Base-by-base conservation (phyloP, 75 land plant genomes). In the Larix kaempferi region DNA sequence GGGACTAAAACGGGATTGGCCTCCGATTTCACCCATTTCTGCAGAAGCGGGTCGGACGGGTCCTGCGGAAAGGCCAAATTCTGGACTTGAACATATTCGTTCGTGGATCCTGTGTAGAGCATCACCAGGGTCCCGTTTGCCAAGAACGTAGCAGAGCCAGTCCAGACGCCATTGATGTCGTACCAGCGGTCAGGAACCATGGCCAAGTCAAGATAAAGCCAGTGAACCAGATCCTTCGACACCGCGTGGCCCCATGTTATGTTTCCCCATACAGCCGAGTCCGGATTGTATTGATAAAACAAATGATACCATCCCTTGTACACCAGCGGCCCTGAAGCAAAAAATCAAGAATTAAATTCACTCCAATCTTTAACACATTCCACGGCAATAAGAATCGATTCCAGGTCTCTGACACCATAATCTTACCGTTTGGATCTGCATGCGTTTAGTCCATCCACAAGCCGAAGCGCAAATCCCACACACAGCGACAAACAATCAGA, bases 171-270 rank as follows among this genome's bases (percentile, higher is more conserved):
- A 39, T 86, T 81, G 56, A 76, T 69, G 81, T 94, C 96, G 71
- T 94, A 94, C 96, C 96, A 94, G 3, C 82, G 84, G 75, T 94
- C 96, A 5, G 92, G 86, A 21, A 83, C 82, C 89, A 94, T 85
- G 61, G 95, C 97, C 19, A 90, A 11, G 21, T 93, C 92, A 21
- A 94, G 88, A 71, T 94, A 85, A 63, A 78, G 71, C 96, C 96
- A 94, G 49, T 88, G 84, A 59, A 94, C 80, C 23, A 94, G 82
- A 79, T 94, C 96, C 37, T 19, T 81, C 15, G 96, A 94, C 37
- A 91, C 86, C 3, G 94, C 96, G 75, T 94, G 96, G 14, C 94
- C 96, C 96, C 94, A 94, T 4, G 93, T 76, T n/a, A 93, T 93
- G 85, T 89, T 86, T 17, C 96, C 96, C 96, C 94, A 91, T 26